Conservation (phyloP, 306 rosid species). For the Hylodesmum podocarpum region DNA sequence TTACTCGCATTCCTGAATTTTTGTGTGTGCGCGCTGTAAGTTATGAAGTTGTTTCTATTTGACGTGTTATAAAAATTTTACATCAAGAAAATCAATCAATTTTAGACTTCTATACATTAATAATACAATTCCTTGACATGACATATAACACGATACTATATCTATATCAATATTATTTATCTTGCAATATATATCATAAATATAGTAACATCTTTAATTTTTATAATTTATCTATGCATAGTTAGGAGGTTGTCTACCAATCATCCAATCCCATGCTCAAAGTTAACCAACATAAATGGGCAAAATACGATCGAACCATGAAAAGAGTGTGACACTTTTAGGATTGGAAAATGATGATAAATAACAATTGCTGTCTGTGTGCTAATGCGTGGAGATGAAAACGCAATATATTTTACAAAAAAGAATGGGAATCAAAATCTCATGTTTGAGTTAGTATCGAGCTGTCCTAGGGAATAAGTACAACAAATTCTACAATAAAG, state of each 20-base stretch:
- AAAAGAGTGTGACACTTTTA: neutral
- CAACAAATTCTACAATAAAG: conserved; percentile 27
- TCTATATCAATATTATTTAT: too few species aligned
- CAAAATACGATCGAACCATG: neutral
- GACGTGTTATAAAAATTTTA: too few species aligned
- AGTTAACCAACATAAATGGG: neutral
- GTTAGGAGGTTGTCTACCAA: neutral
- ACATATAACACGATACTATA: too few species aligned
- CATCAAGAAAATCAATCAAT: too few species aligned
- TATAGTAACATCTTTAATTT: too few species aligned
- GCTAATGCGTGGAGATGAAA: neutral
- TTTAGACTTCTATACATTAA: too few species aligned
- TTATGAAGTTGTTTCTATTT: too few species aligned
- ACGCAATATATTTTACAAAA: conserved; percentile 36
- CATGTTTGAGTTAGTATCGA: conserved; percentile 23
- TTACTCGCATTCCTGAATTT: too few species aligned
- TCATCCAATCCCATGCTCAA: conserved; percentile 3
- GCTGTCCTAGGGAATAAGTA: conserved; percentile 29
- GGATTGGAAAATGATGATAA: neutral
- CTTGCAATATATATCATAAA: too few species aligned
- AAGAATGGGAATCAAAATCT: conserved; percentile 41
- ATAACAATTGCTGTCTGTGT: neutral
- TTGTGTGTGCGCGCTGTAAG: too few species aligned
- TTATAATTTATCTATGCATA: too few species aligned
- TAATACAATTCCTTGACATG: too few species aligned